A percentile compares a stretch with the other conserved stretches of the same genome.
These are phyloP conservation scores for Fusarium sarcochroum DNA, from an alignment of 2,329 filamentous ascomycete genomes.

Conservation along the genomic window DNA sequence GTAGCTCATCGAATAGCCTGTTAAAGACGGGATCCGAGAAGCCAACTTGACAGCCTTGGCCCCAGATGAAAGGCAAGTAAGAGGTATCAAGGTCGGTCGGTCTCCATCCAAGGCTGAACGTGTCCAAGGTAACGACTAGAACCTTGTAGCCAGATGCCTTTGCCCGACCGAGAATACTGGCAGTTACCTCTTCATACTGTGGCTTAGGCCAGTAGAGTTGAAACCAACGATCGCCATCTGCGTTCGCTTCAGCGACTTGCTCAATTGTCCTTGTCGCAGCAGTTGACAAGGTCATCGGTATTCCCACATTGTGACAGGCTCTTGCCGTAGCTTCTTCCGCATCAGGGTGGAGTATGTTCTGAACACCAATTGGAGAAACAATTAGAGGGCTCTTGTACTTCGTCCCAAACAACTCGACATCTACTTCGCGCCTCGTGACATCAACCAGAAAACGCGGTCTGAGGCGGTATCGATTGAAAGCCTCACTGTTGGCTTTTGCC, in stretches of 20 bases:
- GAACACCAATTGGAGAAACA: slow-evolving; percentile 78
- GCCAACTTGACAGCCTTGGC: slow-evolving; percentile 71
- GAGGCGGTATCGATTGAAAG: slow-evolving; percentile 67
- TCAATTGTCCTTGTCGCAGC: slow-evolving; percentile 75
- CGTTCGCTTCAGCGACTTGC: slow-evolving; percentile 72
- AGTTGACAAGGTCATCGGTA: slow-evolving; percentile 78
- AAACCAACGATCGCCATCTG: slow-evolving; percentile 74
- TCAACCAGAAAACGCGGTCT: slow-evolving; percentile 66
- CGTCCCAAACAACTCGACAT: slow-evolving; percentile 66
- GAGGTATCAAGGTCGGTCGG: slow-evolving; percentile 76
- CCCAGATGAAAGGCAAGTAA: slow-evolving; percentile 72
- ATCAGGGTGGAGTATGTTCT: slow-evolving; percentile 75
- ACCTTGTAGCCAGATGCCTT: slow-evolving; percentile 73
- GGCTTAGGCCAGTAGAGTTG: slow-evolving; percentile 79
- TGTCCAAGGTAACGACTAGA: slow-evolving; percentile 81
- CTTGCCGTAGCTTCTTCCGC: slow-evolving; percentile 74
- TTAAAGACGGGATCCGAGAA: slow-evolving; percentile 77
- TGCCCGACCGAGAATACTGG: slow-evolving; percentile 73
- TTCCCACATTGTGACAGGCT: slow-evolving; percentile 70
- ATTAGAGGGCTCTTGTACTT: slow-evolving; percentile 64
- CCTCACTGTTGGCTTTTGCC: slow-evolving; percentile 70
- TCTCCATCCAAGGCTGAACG: slow-evolving; percentile 77
- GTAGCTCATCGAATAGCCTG: slow-evolving; percentile 32
- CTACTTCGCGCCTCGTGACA: slow-evolving; percentile 62
- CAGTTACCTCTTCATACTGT: slow-evolving; percentile 73